These are phyloP conservation scores for Chimonanthus praecox DNA, from an alignment of 164 flowering plant genomes.

Conservation along the genomic window DNA sequence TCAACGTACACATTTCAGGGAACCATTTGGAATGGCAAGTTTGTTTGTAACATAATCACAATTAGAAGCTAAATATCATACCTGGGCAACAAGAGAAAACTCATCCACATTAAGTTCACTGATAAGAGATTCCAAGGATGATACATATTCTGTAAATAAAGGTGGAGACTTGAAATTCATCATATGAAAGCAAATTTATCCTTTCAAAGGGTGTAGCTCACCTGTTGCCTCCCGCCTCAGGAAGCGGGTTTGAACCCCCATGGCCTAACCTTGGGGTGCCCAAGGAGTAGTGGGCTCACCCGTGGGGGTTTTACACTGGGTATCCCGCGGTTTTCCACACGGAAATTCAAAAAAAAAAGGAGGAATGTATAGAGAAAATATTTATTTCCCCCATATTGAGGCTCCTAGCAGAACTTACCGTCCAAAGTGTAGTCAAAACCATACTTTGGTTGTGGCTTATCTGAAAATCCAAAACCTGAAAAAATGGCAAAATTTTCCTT, in stretches of 20 bases:
- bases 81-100: conserved; percentile 88
- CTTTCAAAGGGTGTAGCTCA: too few relatives aligned
- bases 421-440: conserved; percentile 89
- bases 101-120: conserved; percentile 43
- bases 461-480: conserved; percentile 97
- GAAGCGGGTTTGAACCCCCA: too few relatives aligned
- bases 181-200: too few relatives aligned
- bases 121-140: conserved; percentile 45
- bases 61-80: conserved; percentile 11
- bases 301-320: too few relatives aligned
- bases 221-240: too few relatives aligned
- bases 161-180: background rate
- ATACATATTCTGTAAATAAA: conserved; percentile 62
- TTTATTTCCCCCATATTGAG: background rate
- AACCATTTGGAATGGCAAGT: background rate
- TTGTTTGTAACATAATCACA: background rate
- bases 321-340: too few relatives aligned
- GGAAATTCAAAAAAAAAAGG: background rate
- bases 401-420: conserved; percentile 38
- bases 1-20: background rate
- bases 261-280: too few relatives aligned
- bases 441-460: conserved; percentile 89
- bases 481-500: background rate
- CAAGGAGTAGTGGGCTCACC: too few relatives aligned
- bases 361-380: background rate